Evolutionary conservation across 1,284 basidiomycete species (phyloP).

Genomic region (Rhodotorula sp.): DNA sequence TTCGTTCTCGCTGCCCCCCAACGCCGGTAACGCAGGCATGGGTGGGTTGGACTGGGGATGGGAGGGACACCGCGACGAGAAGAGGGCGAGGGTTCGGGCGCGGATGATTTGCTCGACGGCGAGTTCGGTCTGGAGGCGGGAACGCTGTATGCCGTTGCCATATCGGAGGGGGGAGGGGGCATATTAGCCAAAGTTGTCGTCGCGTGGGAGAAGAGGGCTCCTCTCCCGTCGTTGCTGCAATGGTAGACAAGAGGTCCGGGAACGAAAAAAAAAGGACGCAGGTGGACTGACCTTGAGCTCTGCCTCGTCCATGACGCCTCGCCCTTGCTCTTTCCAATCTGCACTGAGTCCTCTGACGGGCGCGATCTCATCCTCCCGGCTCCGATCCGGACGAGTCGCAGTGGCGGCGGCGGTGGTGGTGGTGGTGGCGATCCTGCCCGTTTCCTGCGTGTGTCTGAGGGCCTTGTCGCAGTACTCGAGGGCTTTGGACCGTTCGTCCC

Average conservation of each 20-base stretch:
- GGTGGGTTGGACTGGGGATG: neutral
- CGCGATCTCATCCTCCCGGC: neutral
- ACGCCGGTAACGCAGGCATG: neutral
- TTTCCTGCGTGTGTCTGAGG: neutral
- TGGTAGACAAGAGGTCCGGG: too few relatives aligned
- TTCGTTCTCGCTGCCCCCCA: neutral
- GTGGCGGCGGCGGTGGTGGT: neutral
- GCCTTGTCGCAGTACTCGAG: conserved; percentile 29
- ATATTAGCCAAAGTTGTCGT: neutral
- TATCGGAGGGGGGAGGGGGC: neutral
- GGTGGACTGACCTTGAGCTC: conserved; percentile 29
- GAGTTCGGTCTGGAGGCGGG: conserved; percentile 21
- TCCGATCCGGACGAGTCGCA: neutral
- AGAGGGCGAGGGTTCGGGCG: conserved; percentile 26
- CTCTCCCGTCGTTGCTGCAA: neutral
- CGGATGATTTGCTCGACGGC: conserved; percentile 34
- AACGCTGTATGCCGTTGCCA: neutral
- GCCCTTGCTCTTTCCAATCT: conserved; percentile 15
- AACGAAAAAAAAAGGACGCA: too few relatives aligned
- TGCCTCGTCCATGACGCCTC: conserved; percentile 14
- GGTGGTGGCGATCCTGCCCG: neutral
- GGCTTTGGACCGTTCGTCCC: conserved; percentile 26
- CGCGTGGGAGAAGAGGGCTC: neutral
- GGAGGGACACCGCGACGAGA: conserved; percentile 31
- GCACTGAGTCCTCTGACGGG: conserved; percentile 15